Evolutionary conservation across 257 asterid species (phyloP).

Genomic region (Anisodus acutangulus): DNA sequence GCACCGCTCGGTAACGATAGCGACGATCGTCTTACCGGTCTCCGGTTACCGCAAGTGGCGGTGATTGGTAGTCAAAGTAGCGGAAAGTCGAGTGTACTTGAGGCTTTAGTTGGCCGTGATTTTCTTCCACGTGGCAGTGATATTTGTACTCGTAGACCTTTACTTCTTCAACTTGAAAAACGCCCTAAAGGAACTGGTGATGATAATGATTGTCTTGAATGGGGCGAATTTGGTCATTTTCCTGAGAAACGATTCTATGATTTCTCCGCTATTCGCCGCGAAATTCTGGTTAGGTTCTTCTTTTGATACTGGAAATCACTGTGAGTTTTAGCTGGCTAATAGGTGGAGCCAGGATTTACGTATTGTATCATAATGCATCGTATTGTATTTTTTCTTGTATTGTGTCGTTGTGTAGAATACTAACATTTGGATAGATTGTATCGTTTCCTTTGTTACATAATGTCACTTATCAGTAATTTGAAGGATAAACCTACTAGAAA

Average conservation of each 20-base stretch:
- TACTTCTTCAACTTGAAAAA: slow-evolving; percentile 74
- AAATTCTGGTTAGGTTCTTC: slow-evolving; percentile 66
- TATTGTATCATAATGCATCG: too few relatives aligned
- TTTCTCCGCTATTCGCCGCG: slow-evolving; percentile 72
- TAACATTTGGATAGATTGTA: too few relatives aligned
- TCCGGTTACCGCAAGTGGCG: slow-evolving; percentile 86
- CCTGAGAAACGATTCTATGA: slow-evolving; percentile 66
- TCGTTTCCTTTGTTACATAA: too few relatives aligned
- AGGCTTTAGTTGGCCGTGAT: slow-evolving; percentile 96
- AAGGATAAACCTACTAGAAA: too few relatives aligned
- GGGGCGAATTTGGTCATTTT: slow-evolving; percentile 93
- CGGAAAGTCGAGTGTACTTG: slow-evolving; percentile 95
- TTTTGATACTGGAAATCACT: background rate
- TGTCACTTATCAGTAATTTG: too few relatives aligned
- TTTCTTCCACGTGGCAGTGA: slow-evolving; percentile 89
- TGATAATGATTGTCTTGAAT: slow-evolving; percentile 54
- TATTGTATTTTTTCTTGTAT: too few relatives aligned
- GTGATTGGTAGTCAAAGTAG: slow-evolving; percentile 99
- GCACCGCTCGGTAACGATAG: slow-evolving; percentile 66
- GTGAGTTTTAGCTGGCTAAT: too few relatives aligned
- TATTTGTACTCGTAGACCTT: slow-evolving; percentile 92
- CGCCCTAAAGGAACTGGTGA: slow-evolving; percentile 48
- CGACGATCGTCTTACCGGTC: slow-evolving; percentile 51
- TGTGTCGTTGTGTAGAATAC: too few relatives aligned
- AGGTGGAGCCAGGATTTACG: too few relatives aligned